Conservation (phyloP, 179 eudicot genomes). For the Beta lomatogona region DNA sequence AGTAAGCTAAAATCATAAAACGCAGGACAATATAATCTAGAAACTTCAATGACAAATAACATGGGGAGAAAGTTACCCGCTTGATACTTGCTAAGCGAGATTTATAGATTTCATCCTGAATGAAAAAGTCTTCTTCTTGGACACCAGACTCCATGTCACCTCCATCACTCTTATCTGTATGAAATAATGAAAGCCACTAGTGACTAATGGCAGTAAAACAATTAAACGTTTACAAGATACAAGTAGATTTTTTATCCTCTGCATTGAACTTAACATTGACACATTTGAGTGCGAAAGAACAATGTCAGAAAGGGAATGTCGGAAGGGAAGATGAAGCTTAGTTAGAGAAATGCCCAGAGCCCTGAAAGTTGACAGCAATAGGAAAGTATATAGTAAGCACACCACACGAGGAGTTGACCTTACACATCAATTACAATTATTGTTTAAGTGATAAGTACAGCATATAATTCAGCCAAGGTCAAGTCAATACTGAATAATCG, state of each 20-base stretch:
- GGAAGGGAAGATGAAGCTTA: neutral
- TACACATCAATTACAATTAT: neutral
- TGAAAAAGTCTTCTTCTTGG: conserved; percentile 78
- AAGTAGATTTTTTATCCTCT: neutral
- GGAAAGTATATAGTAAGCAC: neutral
- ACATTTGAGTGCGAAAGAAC: neutral
- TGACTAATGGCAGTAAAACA: neutral
- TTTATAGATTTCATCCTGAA: conserved; percentile 89
- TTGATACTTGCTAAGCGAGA: conserved; percentile 96
- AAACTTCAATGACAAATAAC: neutral
- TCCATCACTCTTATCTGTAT: conserved; percentile 76
- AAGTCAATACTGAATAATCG: too few relatives aligned
- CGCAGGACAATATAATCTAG: conserved; percentile 12
- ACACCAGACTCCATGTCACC: conserved; percentile 57
- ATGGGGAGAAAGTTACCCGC: conserved; percentile 54
- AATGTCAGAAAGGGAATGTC: neutral
- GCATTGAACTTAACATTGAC: neutral
- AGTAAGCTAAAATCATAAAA: conserved; percentile 8
- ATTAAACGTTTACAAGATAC: neutral
- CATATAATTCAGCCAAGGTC: neutral
- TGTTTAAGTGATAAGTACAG: neutral
- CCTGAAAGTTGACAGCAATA: neutral
- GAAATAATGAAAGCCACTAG: conserved; percentile 26
- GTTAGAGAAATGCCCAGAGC: neutral
- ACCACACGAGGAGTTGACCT: neutral